phyloP scores from a whole-genome alignment of 2,329 filamentous ascomycete species.

The Beauveria sp. region DNA sequence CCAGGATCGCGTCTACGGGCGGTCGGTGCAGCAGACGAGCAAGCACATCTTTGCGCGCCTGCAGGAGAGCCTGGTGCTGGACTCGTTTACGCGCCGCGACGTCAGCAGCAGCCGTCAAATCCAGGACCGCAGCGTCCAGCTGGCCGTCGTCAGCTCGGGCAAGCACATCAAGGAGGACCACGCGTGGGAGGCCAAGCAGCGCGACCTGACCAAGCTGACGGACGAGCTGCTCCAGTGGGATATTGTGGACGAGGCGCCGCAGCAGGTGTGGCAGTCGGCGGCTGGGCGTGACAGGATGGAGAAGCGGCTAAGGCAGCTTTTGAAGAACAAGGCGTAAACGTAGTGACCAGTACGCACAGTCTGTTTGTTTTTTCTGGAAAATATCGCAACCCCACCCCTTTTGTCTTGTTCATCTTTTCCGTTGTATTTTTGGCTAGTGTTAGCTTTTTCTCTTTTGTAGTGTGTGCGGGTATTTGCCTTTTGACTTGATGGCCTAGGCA shows the following conservation, averaged over 20 bases:
- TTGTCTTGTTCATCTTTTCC: too few relatives aligned
- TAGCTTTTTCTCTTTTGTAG: background rate
- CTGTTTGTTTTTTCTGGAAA: background rate
- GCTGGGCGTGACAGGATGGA: conserved; percentile 71
- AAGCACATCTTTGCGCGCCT: conserved; percentile 85
- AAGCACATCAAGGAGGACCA: conserved; percentile 56
- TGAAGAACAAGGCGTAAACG: conserved; percentile 27
- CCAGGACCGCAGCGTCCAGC: conserved; percentile 64
- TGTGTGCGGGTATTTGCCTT: background rate
- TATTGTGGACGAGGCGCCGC: conserved; percentile 74
- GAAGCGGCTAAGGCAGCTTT: conserved; percentile 65
- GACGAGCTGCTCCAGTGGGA: conserved; percentile 77
- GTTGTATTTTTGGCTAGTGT: too few relatives aligned
- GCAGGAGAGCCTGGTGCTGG: conserved; percentile 85
- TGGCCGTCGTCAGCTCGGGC: conserved; percentile 79
- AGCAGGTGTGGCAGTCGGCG: conserved; percentile 73
- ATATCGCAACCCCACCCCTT: too few relatives aligned
- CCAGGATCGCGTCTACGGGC: conserved; percentile 78
- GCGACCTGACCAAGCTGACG: conserved; percentile 74
- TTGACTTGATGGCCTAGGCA: background rate
- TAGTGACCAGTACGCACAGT: background rate
- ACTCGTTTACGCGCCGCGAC: conserved; percentile 77
- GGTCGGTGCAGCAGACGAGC: conserved; percentile 67
- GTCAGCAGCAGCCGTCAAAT: conserved; percentile 71
- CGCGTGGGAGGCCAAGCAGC: conserved; percentile 77